Percentiles rank a stretch among this genome's conserved stretches.
phyloP scores from a whole-genome alignment of 2,329 filamentous ascomycete genomes.

The Arachnomyces sp. region DNA sequence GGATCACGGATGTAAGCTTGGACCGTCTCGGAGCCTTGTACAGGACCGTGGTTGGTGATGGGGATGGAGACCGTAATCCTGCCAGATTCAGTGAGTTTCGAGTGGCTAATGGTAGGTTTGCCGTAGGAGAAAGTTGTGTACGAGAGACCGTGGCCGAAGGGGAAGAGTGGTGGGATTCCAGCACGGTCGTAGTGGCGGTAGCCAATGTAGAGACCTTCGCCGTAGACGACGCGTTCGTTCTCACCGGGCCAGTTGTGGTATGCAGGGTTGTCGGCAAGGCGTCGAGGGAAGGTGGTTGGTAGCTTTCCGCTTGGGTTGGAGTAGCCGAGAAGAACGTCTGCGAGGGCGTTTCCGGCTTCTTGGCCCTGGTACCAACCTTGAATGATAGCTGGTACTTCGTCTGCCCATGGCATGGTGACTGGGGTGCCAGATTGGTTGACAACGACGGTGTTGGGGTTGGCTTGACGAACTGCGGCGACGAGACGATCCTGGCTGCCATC shows the following conservation, averaged over 20 bases:
- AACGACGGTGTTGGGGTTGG: constrained; percentile 56
- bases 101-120: constrained; percentile 55
- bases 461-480: constrained; percentile 50
- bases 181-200: constrained; percentile 65
- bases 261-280: constrained; percentile 54
- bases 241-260: constrained; percentile 50
- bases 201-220: constrained; percentile 74
- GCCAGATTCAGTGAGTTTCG: constrained; percentile 48
- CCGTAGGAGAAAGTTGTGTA: constrained; percentile 74
- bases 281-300: constrained; percentile 56
- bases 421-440: constrained; percentile 64
- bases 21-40: constrained; percentile 60
- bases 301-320: constrained; percentile 61
- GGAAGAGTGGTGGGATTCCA: constrained; percentile 61
- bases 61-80: constrained; percentile 55
- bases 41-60: constrained; percentile 61
- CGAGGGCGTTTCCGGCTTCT: constrained; percentile 63
- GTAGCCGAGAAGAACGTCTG: constrained; percentile 59
- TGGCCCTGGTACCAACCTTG: constrained; percentile 70
- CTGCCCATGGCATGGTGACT: constrained; percentile 25
- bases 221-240: constrained; percentile 60
- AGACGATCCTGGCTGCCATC: constrained; percentile 34
- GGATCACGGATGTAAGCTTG: constrained; percentile 54
- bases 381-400: constrained; percentile 42
- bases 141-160: constrained; percentile 72